Base-by-base conservation (phyloP, 2,329 filamentous ascomycete genomes). In the Cytospora piceae region DNA sequence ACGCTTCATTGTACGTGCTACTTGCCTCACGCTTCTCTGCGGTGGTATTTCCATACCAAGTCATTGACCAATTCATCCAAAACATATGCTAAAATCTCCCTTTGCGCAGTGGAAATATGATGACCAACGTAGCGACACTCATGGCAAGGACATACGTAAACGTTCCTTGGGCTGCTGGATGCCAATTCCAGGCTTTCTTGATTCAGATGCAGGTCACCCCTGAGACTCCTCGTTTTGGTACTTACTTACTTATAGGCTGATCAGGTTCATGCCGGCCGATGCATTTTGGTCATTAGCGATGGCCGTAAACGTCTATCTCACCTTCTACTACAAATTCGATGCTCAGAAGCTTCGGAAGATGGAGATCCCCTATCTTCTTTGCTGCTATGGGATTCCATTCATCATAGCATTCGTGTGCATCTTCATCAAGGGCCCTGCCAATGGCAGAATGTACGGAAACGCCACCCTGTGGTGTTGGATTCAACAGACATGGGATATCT, bases 391-490 rank as follows among this genome's bases (percentile, higher is more conserved):
- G 0, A 68, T 92, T 3, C 90, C 92, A 0, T 86, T 92, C 22
- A 74, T 92, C 12, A 87, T 91, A 2, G 87, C 90, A 0, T 75
- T 94, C 12, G 75, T 81, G 8, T 93, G 87, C 72, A 80, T 93
- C 62, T 90, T 92, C 64, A 77, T 93, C 62, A 80, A 65, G 82
- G 82, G 56, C 6, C 69, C 74, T n/a, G 71, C 74, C 0, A 77
- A 80, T 29, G 85, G 86, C 6, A 83, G 81, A 3, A 83, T 94
- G 61, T 93, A 94, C 73, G 92, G 91, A 1, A 83, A 90, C 70
- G 92, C 92, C 32, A 86, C 85, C 1, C 77, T 95, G 27, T 96
- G 92, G 92, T 96, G 92, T 74, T 95, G 92, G 92, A 82, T 95
- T 22, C 79, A 83, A 2, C 73, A 79, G 2, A 77, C 85, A 5